Evolutionary conservation across 2,329 filamentous ascomycete species (phyloP).

Genomic region (Alternaria hordeiaustralica): DNA sequence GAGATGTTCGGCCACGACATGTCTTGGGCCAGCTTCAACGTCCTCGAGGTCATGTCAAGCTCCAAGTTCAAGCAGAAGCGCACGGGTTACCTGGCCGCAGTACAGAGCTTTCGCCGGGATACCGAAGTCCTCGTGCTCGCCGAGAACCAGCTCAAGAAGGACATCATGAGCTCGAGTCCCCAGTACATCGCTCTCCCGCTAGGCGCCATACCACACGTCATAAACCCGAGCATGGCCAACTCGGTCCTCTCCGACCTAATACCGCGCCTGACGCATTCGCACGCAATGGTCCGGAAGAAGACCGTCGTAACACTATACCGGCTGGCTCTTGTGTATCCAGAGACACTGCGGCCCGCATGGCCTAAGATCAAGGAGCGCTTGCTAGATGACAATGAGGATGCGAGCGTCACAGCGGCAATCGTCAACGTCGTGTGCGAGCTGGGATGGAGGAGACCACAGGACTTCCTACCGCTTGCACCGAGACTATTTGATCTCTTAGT

Average conservation of each 20-base stretch:
- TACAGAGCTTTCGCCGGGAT: slow-evolving; percentile 93
- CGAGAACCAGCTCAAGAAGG: slow-evolving; percentile 96
- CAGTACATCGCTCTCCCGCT: slow-evolving; percentile 86
- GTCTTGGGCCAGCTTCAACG: slow-evolving; percentile 99
- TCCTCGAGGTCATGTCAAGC: slow-evolving; percentile 98
- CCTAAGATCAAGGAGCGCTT: slow-evolving; percentile 95
- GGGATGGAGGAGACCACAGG: slow-evolving; percentile 89
- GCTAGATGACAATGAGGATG: slow-evolving; percentile 87
- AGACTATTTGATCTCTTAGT: slow-evolving; percentile 91
- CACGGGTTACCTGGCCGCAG: slow-evolving; percentile 91
- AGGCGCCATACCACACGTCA: slow-evolving; percentile 88
- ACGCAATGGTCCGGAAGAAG: slow-evolving; percentile 89
- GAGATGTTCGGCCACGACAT: slow-evolving; percentile 99
- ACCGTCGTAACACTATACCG: slow-evolving; percentile 93
- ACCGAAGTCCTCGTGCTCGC: slow-evolving; percentile 98
- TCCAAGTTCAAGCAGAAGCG: slow-evolving; percentile 94
- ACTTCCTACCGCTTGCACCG: slow-evolving; percentile 91
- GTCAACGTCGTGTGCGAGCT: slow-evolving; percentile 97
- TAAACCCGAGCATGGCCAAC: slow-evolving; percentile 89
- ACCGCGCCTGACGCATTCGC: slow-evolving; percentile 84
- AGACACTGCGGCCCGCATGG: slow-evolving; percentile 90
- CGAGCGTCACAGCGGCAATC: slow-evolving; percentile 92
- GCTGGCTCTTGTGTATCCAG: slow-evolving; percentile 93
- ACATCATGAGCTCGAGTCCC: slow-evolving; percentile 74
- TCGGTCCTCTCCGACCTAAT: slow-evolving; percentile 87